Evolutionary conservation across 768 basidiomycete species (phyloP).

Genomic region (Tubosaeta brunneosetosa): DNA sequence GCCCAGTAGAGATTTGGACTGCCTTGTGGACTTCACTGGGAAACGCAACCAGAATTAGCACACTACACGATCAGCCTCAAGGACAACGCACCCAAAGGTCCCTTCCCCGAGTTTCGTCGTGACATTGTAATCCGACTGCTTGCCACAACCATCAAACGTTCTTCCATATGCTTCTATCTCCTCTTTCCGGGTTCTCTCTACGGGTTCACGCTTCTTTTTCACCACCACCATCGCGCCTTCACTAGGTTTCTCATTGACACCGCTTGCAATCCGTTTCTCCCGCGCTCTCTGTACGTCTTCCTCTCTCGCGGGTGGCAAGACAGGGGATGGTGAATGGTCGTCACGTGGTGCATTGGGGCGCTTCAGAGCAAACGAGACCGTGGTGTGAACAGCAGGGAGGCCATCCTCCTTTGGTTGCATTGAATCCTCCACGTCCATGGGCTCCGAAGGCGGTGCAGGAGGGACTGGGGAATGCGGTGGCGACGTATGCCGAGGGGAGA

Average conservation of each 20-base stretch:
- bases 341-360: conserved; percentile 45
- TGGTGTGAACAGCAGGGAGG: conserved; percentile 34
- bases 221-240: conserved; percentile 1
- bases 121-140: conserved; percentile 70
- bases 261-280: conserved; percentile 18
- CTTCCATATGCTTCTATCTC: conserved; percentile 67
- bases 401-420: conserved; percentile 23
- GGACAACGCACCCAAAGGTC: conserved; percentile 81
- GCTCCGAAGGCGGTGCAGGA: conserved; percentile 33
- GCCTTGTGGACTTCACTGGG: conserved; percentile 89
- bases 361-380: conserved; percentile 41
- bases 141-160: conserved; percentile 63
- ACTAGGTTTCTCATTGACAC: conserved; percentile 5
- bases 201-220: conserved; percentile 38
- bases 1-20: conserved; percentile 54
- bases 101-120: conserved; percentile 93
- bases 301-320: conserved; percentile 31
- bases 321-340: conserved; percentile 41
- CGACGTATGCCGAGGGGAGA: conserved; percentile 18
- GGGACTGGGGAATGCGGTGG: conserved; percentile 25
- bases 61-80: background rate
- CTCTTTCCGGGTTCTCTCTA: conserved; percentile 54
- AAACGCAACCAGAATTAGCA: conserved; percentile 8
- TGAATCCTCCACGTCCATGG: conserved; percentile 30
- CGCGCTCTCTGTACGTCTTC: conserved; percentile 24